These are phyloP conservation scores for Pinus tabuliformis DNA, from an alignment of 75 land plant species.

Conservation along the genomic window DNA sequence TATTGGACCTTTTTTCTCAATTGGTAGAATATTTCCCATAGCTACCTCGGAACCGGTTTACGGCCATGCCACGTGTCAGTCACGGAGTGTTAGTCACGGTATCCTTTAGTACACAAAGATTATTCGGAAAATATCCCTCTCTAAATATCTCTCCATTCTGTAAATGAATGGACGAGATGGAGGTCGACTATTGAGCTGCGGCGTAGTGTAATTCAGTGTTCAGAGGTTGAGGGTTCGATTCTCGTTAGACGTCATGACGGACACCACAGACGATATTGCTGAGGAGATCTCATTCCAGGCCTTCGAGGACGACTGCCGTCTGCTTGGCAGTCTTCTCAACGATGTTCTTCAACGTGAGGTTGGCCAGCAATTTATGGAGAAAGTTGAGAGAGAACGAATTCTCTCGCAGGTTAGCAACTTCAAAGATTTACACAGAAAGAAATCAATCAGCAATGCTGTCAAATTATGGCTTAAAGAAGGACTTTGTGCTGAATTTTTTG, in stretches of 20 bases:
- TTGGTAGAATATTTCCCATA: no score
- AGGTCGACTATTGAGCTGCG: no score
- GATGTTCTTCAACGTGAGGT: slow-evolving; percentile 84
- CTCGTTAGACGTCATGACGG: slow-evolving; percentile 51
- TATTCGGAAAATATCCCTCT: no score
- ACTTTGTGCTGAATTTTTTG: not conserved
- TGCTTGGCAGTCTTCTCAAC: slow-evolving; percentile 78
- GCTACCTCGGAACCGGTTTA: no score
- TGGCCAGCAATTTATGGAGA: slow-evolving; percentile 69
- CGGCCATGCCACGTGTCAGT: no score
- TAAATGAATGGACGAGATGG: no score
- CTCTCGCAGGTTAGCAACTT: slow-evolving; percentile 73
- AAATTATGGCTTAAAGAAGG: not conserved
- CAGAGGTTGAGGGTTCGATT: no score
- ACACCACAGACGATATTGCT: slow-evolving; percentile 92
- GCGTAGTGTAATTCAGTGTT: no score
- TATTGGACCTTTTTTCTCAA: no score
- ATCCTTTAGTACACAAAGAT: no score
- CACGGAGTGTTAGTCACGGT: no score
- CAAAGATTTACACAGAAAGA: not conserved
- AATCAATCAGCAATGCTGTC: not conserved
- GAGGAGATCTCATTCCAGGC: slow-evolving; percentile 97
- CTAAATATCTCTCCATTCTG: no score
- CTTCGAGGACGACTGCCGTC: slow-evolving; percentile 86
- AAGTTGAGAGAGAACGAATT: slow-evolving; percentile 61